A percentile compares a stretch with the other conserved stretches of the same genome.
Evolutionary conservation across 208 protist species (phyloP).

Genomic region (Trypanosoma mega): DNA sequence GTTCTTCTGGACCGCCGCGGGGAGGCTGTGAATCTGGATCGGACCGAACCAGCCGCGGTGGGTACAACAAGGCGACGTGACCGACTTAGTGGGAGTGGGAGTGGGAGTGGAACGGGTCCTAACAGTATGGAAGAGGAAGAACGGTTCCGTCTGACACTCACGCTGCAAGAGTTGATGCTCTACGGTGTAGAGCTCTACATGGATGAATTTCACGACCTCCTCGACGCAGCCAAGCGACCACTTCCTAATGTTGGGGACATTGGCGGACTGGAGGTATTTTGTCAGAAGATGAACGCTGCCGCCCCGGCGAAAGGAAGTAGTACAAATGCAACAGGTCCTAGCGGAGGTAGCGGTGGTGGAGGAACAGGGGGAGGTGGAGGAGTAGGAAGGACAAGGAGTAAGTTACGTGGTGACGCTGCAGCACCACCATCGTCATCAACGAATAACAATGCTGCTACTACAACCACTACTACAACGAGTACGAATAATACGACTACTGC

Average conservation of each 20-base stretch:
- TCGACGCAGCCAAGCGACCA: constrained; percentile 72
- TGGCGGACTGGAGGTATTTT: constrained; percentile 66
- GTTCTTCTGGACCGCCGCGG: constrained; percentile 74
- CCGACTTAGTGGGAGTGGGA: no score
- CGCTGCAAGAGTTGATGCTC: constrained; percentile 66
- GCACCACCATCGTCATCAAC: background rate
- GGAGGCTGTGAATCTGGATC: constrained; percentile 40
- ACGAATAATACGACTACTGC: background rate
- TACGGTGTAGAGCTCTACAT: constrained; percentile 89
- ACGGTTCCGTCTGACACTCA: constrained; percentile 29
- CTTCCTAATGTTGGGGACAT: constrained; percentile 63
- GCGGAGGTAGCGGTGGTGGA: no score
- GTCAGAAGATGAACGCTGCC: constrained; percentile 55
- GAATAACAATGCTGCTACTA: background rate
- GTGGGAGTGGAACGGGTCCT: no score
- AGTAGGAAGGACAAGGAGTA: no score
- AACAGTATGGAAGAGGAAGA: constrained; percentile 5
- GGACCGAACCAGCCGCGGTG: constrained; percentile 14
- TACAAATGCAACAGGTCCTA: no score
- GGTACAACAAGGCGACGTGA: background rate
- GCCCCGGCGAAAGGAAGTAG: constrained; percentile 9
- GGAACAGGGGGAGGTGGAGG: no score
- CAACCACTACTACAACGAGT: background rate
- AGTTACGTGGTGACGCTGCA: background rate
- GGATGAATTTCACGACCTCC: constrained; percentile 77